phyloP scores from a whole-genome alignment of 371 early-diverging fungal genomes.

The Mortierella sp. region DNA sequence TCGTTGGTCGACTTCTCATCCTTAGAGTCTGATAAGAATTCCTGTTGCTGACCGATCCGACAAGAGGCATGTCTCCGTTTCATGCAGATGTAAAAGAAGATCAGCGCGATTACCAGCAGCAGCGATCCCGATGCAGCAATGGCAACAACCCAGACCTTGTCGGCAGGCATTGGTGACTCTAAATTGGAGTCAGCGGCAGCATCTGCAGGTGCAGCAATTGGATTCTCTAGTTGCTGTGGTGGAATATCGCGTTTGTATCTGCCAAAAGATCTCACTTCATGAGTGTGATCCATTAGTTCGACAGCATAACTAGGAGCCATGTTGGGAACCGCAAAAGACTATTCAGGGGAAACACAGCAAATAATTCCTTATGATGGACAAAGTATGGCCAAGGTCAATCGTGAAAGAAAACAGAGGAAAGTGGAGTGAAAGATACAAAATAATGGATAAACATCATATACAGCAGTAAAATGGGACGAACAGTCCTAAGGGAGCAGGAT shows the following conservation, averaged over 20 bases:
- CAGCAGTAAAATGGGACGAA: background rate
- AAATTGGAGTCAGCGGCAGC: background rate
- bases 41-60: slow-evolving; percentile 27
- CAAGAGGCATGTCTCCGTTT: slow-evolving; percentile 18
- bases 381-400: background rate
- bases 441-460: background rate
- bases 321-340: background rate
- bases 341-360: too few species aligned
- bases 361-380: background rate
- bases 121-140: slow-evolving; percentile 17
- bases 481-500: background rate
- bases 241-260: slow-evolving; percentile 7
- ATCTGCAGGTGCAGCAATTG: background rate
- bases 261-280: background rate
- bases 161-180: background rate
- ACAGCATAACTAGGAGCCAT: background rate
- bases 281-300: slow-evolving; percentile 4
- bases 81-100: slow-evolving; percentile 25
- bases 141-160: slow-evolving; percentile 1
- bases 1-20: slow-evolving; percentile 25
- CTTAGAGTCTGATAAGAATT: slow-evolving; percentile 14
- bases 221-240: background rate
- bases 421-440: background rate
- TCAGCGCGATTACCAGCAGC: slow-evolving; percentile 15
- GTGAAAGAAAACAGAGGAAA: background rate